phyloP scores from a whole-genome alignment of 164 flowering plant species.

The Hamamelis virginiana region DNA sequence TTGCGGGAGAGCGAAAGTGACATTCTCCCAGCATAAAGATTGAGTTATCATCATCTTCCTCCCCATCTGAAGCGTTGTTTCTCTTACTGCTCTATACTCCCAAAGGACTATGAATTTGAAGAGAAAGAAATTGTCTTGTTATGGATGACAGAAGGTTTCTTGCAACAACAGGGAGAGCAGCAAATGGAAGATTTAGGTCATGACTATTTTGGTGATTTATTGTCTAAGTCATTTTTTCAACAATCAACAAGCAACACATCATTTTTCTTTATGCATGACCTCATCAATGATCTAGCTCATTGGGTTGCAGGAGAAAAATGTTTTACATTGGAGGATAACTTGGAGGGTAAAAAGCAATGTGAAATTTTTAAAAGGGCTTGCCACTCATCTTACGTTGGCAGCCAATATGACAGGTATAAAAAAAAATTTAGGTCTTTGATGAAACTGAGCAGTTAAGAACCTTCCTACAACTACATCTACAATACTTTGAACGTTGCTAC shows the following conservation, averaged over 20 bases:
- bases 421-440: conserved; percentile 12
- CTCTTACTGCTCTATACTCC: conserved; percentile 28
- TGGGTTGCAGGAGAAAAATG: conserved; percentile 21
- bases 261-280: conserved; percentile 32
- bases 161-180: conserved; percentile 1
- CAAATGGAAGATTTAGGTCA: conserved; percentile 29
- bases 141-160: conserved; percentile 36
- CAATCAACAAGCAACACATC: neutral
- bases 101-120: conserved; percentile 16
- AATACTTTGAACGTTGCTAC: neutral
- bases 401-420: neutral
- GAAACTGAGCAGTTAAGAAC: conserved; percentile 25
- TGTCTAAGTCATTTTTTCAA: conserved; percentile 34
- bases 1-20: neutral
- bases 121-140: conserved; percentile 7
- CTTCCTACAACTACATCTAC: conserved; percentile 7
- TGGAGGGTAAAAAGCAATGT: too few relatives aligned
- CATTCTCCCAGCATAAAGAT: conserved; percentile 16
- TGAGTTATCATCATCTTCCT: conserved; percentile 28
- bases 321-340: conserved; percentile 9
- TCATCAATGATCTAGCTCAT: conserved; percentile 34
- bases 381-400: conserved; percentile 19
- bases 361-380: conserved; percentile 4
- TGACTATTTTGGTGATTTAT: conserved; percentile 19
- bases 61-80: conserved; percentile 29